Evolutionary conservation across 305 asterid species (phyloP).

Genomic region (Fraxinus sp.): DNA sequence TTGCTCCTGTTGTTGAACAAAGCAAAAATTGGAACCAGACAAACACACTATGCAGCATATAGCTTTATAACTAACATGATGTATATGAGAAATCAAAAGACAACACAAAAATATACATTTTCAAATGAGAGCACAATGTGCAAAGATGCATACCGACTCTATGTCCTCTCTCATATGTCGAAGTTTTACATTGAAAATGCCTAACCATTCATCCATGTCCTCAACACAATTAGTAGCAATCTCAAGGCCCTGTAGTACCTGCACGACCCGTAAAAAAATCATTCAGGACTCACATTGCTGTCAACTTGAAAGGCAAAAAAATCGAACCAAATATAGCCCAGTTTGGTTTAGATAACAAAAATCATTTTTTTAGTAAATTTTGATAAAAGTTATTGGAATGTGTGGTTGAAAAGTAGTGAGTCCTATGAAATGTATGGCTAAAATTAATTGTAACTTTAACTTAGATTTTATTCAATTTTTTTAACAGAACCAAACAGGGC

Average conservation of each 20-base stretch:
- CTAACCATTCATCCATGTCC: slow-evolving; percentile 97
- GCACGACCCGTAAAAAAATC: slow-evolving; percentile 20
- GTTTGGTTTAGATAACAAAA: background rate
- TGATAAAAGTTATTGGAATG: background rate
- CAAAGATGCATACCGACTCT: slow-evolving; percentile 65
- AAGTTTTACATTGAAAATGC: slow-evolving; percentile 83
- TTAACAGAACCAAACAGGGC: background rate
- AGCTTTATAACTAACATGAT: slow-evolving; percentile 13
- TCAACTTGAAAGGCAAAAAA: slow-evolving; percentile 14
- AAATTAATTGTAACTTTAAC: background rate
- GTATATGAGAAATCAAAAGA: slow-evolving; percentile 5
- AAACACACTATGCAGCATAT: slow-evolving; percentile 10
- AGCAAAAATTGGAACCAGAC: slow-evolving; percentile 18
- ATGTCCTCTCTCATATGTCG: slow-evolving; percentile 98
- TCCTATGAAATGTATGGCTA: background rate
- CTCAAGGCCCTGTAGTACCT: slow-evolving; percentile 89
- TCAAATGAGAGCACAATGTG: slow-evolving; percentile 26
- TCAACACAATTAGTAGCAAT: slow-evolving; percentile 85
- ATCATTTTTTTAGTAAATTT: background rate
- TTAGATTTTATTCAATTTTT: background rate
- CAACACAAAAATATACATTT: slow-evolving; percentile 9
- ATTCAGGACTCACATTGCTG: background rate
- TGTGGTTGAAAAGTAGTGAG: background rate
- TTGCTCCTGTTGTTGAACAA: background rate
- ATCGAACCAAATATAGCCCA: background rate